Conservation (phyloP, 2,329 filamentous ascomycete species). For the Aspergillus nomiae region DNA sequence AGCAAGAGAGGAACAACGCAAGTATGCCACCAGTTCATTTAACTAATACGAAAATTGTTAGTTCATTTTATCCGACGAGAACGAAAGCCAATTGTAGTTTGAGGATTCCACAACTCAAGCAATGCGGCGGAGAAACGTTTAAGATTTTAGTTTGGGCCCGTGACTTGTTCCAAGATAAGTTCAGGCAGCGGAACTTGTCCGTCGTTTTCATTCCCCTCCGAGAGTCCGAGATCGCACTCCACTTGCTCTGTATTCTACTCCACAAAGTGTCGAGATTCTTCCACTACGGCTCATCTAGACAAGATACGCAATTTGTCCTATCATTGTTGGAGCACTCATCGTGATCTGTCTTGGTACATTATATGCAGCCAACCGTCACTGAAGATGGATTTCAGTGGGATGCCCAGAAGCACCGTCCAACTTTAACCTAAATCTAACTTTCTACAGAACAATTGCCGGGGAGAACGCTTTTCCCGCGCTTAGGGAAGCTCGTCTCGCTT, state of each 20-base stretch:
- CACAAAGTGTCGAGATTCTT: not conserved
- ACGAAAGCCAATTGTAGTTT: not conserved
- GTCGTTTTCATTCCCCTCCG: not conserved
- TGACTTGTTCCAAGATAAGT: not conserved
- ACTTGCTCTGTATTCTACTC: constrained; percentile 4
- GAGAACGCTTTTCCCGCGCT: constrained; percentile 15
- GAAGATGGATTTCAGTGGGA: not conserved
- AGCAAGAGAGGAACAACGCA: not conserved
- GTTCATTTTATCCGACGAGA: not conserved
- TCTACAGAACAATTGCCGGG: constrained; percentile 5
- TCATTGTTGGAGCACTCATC: not conserved
- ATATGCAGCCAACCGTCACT: not conserved
- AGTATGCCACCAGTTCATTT: not conserved
- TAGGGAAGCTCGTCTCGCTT: not conserved
- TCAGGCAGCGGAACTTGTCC: constrained; percentile 5
- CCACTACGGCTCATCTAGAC: not conserved
- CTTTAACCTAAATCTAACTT: constrained; percentile 1
- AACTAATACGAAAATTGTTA: not conserved
- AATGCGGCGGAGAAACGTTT: constrained; percentile 19
- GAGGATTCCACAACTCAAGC: not conserved
- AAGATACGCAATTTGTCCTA: not conserved
- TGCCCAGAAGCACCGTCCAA: not conserved
- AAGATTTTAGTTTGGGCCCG: not conserved
- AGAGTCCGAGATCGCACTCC: constrained; percentile 2
- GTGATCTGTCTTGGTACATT: not conserved